Conservation (phyloP, 331 rosid genomes). For the Quercus tomentella region DNA sequence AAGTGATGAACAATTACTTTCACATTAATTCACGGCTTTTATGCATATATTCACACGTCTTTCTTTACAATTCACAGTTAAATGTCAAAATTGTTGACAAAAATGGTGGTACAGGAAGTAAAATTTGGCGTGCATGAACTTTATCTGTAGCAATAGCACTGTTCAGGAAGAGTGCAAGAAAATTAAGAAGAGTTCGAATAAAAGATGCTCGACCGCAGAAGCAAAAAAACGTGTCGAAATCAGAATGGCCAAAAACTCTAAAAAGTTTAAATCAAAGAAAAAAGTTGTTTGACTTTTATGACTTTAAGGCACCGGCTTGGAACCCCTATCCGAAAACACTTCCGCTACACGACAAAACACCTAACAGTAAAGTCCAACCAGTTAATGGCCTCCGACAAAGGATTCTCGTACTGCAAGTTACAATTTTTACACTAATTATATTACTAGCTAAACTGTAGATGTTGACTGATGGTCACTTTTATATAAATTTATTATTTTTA, state of each 20-base stretch:
- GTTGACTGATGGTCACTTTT: rapidly evolving
- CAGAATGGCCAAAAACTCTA: constrained; percentile 18
- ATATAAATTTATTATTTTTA: too few species aligned
- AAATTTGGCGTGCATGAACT: too few species aligned
- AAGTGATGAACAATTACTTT: too few species aligned
- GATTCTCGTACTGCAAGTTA: neutral
- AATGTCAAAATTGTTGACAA: too few species aligned
- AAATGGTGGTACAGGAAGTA: too few species aligned
- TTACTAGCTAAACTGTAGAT: too few species aligned
- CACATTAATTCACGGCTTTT: too few species aligned
- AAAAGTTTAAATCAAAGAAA: constrained; percentile 7
- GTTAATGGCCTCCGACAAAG: constrained; percentile 15
- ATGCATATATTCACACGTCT: too few species aligned
- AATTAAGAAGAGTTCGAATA: neutral
- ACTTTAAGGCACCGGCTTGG: neutral
- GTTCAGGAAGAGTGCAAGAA: too few species aligned
- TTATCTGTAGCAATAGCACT: too few species aligned
- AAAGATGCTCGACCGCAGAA: constrained; percentile 9
- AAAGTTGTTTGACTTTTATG: constrained; percentile 44
- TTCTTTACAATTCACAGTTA: too few species aligned
- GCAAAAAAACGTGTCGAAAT: constrained; percentile 23
- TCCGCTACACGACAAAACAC: constrained; percentile 49
- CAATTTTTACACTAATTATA: too few species aligned
- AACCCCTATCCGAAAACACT: constrained; percentile 16
- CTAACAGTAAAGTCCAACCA: constrained; percentile 11